These are phyloP conservation scores for Colletotrichum viniferum DNA, from an alignment of 2,329 filamentous ascomycete species.

Conservation along the genomic window DNA sequence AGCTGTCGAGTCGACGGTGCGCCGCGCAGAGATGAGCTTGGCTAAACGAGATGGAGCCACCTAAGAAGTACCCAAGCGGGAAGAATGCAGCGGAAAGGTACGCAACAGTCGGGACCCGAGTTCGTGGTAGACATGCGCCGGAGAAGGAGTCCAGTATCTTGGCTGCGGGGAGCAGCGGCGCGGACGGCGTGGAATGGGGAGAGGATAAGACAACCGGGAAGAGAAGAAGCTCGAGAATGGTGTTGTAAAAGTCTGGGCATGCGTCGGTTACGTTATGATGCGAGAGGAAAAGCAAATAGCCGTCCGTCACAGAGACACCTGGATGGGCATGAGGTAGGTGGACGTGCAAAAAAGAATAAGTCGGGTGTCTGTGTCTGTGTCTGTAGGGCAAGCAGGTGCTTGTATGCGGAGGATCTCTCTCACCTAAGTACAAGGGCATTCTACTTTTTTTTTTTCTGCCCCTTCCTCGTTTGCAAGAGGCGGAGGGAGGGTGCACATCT, in stretches of 20 bases:
- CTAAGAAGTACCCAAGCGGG: not conserved
- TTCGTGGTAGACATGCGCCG: not conserved
- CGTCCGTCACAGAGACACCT: not conserved
- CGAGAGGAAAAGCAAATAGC: not conserved
- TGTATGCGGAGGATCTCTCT: slow-evolving; percentile 1
- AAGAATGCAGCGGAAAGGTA: not conserved
- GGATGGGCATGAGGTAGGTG: not conserved
- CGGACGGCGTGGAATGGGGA: not conserved
- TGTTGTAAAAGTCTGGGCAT: slow-evolving; percentile 9
- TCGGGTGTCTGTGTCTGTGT: not conserved
- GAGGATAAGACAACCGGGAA: slow-evolving; percentile 2
- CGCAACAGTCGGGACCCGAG: not conserved
- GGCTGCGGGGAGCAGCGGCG: not conserved
- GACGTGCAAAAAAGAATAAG: not conserved
- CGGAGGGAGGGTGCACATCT: slow-evolving; percentile 1
- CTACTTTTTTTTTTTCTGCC: not conserved
- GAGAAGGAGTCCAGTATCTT: not conserved
- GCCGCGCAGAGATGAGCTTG: not conserved
- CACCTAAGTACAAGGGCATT: slow-evolving; percentile 2
- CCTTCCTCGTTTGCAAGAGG: not conserved
- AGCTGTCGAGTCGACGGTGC: not conserved
- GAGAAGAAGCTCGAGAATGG: slow-evolving; percentile 5
- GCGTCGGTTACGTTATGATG: not conserved
- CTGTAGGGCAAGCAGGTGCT: not conserved
- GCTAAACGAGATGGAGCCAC: not conserved